Evolutionary conservation across 768 basidiomycete genomes (phyloP).

Genomic region (Cubamyces lactineus): DNA sequence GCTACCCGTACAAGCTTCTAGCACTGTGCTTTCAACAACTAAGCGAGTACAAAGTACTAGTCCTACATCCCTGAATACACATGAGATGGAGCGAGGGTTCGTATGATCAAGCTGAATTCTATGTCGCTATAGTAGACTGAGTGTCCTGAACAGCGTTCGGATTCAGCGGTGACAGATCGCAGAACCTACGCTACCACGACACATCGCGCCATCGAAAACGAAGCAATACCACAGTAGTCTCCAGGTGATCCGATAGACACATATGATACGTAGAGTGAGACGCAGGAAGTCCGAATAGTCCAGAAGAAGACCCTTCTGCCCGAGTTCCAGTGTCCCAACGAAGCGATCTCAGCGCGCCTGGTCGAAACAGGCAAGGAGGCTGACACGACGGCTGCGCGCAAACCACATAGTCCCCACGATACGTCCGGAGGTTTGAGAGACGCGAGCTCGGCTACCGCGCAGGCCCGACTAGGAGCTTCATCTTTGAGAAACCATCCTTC

Average conservation of each 20-base stretch:
- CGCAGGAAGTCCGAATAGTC: background rate
- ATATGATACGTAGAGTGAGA: background rate
- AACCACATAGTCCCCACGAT: background rate
- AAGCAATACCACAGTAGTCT: background rate
- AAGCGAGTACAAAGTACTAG: too few relatives aligned
- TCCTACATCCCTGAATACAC: too few relatives aligned
- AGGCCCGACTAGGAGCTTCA: constrained; percentile 29
- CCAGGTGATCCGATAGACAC: background rate
- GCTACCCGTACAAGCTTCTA: too few relatives aligned
- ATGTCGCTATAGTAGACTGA: too few relatives aligned
- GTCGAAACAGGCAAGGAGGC: background rate
- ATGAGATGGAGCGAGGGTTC: too few relatives aligned
- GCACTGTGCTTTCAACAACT: too few relatives aligned
- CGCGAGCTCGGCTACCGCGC: background rate
- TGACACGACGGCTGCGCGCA: background rate
- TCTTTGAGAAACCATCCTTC: constrained; percentile 28
- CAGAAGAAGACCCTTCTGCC: background rate
- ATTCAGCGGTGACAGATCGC: too few relatives aligned
- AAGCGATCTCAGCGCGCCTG: background rate
- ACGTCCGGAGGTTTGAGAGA: background rate
- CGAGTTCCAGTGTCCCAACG: background rate
- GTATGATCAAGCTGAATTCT: too few relatives aligned
- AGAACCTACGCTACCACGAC: too few relatives aligned
- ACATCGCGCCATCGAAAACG: background rate
- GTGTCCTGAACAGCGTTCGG: too few relatives aligned